These are phyloP conservation scores for Ogataea glucozyma DNA, from an alignment of 805 yeast genomes.

Conservation along the genomic window DNA sequence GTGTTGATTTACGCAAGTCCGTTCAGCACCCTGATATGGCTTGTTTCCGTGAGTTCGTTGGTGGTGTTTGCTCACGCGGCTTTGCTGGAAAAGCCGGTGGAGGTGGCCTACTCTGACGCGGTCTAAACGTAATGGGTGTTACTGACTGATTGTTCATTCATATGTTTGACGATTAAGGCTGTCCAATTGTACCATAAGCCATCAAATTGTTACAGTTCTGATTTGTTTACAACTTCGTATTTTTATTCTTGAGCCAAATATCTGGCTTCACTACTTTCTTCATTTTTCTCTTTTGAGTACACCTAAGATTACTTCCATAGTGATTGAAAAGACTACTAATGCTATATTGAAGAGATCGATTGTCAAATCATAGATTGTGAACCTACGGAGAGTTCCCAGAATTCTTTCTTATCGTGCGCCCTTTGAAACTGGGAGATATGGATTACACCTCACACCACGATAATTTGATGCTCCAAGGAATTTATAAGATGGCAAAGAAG, in stretches of 20 bases:
- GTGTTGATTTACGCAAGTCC: constrained; percentile 76
- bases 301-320: no score
- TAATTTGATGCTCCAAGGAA: neutral
- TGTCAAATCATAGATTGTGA: no score
- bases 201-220: no score
- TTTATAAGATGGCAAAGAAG: constrained; percentile 1
- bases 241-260: no score
- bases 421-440: neutral
- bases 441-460: neutral
- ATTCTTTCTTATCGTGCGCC: neutral
- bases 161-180: no score
- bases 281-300: neutral
- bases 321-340: no score
- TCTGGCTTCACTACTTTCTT: neutral
- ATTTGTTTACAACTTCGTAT: neutral
- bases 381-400: no score
- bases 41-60: constrained; percentile 80
- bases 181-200: neutral
- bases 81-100: constrained; percentile 92
- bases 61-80: constrained; percentile 84
- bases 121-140: no score
- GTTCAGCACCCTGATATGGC: constrained; percentile 86
- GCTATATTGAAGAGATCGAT: no score
- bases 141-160: no score
- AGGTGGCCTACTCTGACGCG: constrained; percentile 83